These are phyloP conservation scores for Plasmodium fragile DNA, from an alignment of 169 alveolate genomes.

Conservation along the genomic window DNA sequence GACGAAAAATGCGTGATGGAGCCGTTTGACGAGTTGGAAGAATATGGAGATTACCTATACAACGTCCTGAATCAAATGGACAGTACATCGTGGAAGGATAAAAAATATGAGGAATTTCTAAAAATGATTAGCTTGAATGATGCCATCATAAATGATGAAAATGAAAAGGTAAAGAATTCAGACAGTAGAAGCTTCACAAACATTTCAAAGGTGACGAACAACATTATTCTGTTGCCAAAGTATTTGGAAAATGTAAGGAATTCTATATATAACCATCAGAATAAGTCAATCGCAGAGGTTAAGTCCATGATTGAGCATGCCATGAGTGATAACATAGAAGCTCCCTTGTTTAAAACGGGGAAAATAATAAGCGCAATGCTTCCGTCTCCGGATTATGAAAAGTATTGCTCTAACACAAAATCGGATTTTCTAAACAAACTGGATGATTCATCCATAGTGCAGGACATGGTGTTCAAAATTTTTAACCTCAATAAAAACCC, in stretches of 20 bases:
- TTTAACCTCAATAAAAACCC: slow-evolving; percentile 39
- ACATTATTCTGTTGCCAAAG: slow-evolving; percentile 64
- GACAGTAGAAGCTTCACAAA: slow-evolving; percentile 43
- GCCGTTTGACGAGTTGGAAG: slow-evolving; percentile 76
- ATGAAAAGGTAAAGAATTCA: slow-evolving; percentile 24
- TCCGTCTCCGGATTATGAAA: slow-evolving; percentile 76
- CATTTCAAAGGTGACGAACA: slow-evolving; percentile 50
- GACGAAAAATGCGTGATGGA: slow-evolving; percentile 53
- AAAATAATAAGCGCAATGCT: slow-evolving; percentile 71
- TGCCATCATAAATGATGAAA: slow-evolving; percentile 49
- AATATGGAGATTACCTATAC: slow-evolving; percentile 68
- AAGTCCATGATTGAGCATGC: slow-evolving; percentile 72
- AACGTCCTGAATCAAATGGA: slow-evolving; percentile 73
- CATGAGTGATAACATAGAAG: slow-evolving; percentile 49
- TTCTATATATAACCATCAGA: slow-evolving; percentile 71
- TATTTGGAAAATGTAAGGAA: slow-evolving; percentile 74
- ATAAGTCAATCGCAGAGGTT: slow-evolving; percentile 62
- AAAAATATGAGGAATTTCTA: slow-evolving; percentile 63
- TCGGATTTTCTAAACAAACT: slow-evolving; percentile 5
- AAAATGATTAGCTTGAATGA: slow-evolving; percentile 74
- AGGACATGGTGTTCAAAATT: slow-evolving; percentile 62
- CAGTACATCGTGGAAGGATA: slow-evolving; percentile 72
- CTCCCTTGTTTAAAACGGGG: slow-evolving; percentile 76
- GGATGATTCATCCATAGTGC: slow-evolving; percentile 52
- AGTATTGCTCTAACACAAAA: slow-evolving; percentile 33